These are phyloP conservation scores for Pseudonitzschia multiseries DNA, from an alignment of 108 stramenopile species.

Conservation along the genomic window DNA sequence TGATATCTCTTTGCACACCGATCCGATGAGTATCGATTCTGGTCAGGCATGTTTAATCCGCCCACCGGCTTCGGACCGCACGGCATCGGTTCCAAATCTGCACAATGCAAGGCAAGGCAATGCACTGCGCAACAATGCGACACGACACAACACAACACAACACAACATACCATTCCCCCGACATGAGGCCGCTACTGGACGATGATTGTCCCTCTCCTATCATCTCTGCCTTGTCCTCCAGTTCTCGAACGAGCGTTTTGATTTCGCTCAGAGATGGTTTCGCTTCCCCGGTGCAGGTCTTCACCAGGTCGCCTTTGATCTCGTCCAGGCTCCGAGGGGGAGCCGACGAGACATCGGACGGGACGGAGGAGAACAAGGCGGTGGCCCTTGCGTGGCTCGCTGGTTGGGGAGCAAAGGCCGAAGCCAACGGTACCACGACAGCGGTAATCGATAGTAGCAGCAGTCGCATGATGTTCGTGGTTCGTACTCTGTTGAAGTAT, in stretches of 20 bases:
- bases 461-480: not conserved
- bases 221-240: slow-evolving; percentile 39
- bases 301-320: slow-evolving; percentile 33
- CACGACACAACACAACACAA: not conserved
- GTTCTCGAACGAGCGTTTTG: slow-evolving; percentile 16
- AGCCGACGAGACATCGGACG: slow-evolving; percentile 13
- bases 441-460: not conserved
- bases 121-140: too few species aligned
- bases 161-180: slow-evolving; percentile 65
- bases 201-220: slow-evolving; percentile 62
- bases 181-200: slow-evolving; percentile 55
- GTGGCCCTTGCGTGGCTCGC: not conserved
- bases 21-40: too few species aligned
- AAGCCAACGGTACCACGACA: not conserved
- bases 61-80: too few species aligned
- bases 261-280: slow-evolving; percentile 40
- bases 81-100: too few species aligned
- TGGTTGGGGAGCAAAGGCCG: not conserved
- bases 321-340: slow-evolving; percentile 2
- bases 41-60: too few species aligned
- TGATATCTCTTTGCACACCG: too few species aligned
- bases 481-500: too few species aligned
- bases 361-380: slow-evolving; percentile 11
- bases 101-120: too few species aligned
- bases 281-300: not conserved